Percentiles rank a stretch among this genome's conserved stretches.
Conservation (phyloP, 2,329 filamentous ascomycete species). For the Aurifilum marmelostoma region DNA sequence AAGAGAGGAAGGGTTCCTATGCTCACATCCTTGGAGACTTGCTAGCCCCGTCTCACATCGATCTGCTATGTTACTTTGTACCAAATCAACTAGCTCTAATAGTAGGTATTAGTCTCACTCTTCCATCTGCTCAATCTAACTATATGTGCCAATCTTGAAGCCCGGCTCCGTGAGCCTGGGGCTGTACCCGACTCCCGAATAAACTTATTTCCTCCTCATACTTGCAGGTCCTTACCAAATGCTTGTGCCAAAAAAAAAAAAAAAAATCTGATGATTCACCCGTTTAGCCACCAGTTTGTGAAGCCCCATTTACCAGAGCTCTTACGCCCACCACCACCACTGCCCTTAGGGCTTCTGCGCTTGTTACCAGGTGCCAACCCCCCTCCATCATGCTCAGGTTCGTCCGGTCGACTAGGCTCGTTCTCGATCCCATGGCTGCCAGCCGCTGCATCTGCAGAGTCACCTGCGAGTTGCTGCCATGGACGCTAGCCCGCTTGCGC, state of each 20-base stretch:
- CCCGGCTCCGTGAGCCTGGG: neutral
- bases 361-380: constrained; percentile 4
- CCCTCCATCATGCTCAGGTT: constrained; percentile 22
- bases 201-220: neutral
- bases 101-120: neutral
- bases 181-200: neutral
- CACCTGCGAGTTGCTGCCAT: neutral
- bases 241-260: neutral
- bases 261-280: constrained; percentile 5
- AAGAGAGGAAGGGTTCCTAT: neutral
- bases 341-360: constrained; percentile 19
- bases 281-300: constrained; percentile 26
- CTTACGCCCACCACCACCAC: constrained; percentile 14
- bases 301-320: constrained; percentile 27
- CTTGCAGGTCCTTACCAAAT: neutral
- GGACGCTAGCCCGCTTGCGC: neutral
- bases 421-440: constrained; percentile 11
- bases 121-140: neutral
- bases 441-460: constrained; percentile 2
- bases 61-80: neutral
- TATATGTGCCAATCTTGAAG: neutral
- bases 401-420: constrained; percentile 24
- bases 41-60: neutral
- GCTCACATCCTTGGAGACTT: neutral
- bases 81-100: neutral